phyloP scores from a whole-genome alignment of 2,329 filamentous ascomycete species.

The Pseudogymnoascus sp. region DNA sequence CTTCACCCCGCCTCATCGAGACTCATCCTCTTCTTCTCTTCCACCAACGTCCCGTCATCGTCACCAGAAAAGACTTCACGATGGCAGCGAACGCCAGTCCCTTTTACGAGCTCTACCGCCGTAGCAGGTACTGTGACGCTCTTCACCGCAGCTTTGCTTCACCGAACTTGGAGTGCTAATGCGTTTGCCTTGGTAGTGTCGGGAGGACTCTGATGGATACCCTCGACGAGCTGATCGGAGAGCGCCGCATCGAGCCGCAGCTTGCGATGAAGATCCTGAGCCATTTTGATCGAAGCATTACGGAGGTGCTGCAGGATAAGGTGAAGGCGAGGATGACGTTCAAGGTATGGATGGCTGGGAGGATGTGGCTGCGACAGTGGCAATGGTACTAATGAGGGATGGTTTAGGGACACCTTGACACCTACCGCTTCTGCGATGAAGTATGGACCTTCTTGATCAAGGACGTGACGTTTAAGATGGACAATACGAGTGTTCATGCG shows the following conservation, averaged over 20 bases:
- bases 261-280: constrained; percentile 96
- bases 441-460: constrained; percentile 99
- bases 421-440: constrained; percentile 98
- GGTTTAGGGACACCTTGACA: constrained; percentile 81
- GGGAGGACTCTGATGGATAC: constrained; percentile 90
- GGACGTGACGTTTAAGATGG: constrained; percentile 97
- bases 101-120: constrained; percentile 93
- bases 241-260: constrained; percentile 92
- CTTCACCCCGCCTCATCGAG: background rate
- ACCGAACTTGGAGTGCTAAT: constrained; percentile 18
- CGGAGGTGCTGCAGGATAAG: constrained; percentile 82
- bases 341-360: constrained; percentile 56
- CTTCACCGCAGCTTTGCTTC: constrained; percentile 26
- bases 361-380: background rate
- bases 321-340: constrained; percentile 88
- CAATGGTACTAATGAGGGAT: constrained; percentile 17
- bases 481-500: constrained; percentile 64
- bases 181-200: constrained; percentile 50
- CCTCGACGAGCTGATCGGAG: constrained; percentile 91
- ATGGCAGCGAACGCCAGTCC: constrained; percentile 47
- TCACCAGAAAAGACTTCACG: constrained; percentile 16
- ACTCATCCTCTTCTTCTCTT: background rate
- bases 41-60: constrained; percentile 1
- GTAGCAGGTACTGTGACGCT: constrained; percentile 70
- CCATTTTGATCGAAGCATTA: constrained; percentile 90